phyloP scores from a whole-genome alignment of 805 yeast species.

The Debaryomyces tyrocola region DNA sequence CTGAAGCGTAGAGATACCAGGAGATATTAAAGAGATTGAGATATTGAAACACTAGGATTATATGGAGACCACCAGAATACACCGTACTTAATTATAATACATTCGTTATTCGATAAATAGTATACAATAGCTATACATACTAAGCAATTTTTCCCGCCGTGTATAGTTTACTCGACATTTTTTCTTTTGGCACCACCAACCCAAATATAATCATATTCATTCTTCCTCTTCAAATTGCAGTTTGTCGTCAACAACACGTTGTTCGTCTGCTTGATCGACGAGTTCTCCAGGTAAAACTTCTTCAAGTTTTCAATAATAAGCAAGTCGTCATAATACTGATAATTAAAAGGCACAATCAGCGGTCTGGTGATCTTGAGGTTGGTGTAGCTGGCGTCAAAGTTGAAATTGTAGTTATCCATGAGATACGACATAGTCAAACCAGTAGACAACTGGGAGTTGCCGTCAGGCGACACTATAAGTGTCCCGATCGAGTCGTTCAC shows the following conservation, averaged over 20 bases:
- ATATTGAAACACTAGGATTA: no score
- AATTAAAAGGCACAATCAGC: slow-evolving; percentile 20
- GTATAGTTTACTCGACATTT: slow-evolving; percentile 3
- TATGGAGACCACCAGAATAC: no score
- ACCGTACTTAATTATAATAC: no score
- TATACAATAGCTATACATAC: background rate
- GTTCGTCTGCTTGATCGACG: slow-evolving; percentile 25
- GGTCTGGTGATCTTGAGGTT: slow-evolving; percentile 20
- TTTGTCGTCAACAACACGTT: slow-evolving; percentile 26
- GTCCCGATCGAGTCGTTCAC: slow-evolving; percentile 32
- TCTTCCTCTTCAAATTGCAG: slow-evolving; percentile 28
- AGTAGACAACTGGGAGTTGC: slow-evolving; percentile 25
- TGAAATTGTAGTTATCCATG: slow-evolving; percentile 41
- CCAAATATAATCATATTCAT: slow-evolving; percentile 16
- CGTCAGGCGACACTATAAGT: slow-evolving; percentile 33
- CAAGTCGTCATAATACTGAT: slow-evolving; percentile 39
- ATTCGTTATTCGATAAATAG: background rate
- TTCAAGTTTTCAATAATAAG: slow-evolving; percentile 39
- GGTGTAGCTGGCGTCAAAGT: slow-evolving; percentile 29
- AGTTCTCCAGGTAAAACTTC: slow-evolving; percentile 37
- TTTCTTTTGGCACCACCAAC: slow-evolving; percentile 20
- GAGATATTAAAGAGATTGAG: no score
- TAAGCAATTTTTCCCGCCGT: background rate
- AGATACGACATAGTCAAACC: slow-evolving; percentile 35
- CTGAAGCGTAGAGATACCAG: no score